These are phyloP conservation scores for Pleurostoma richardsiae DNA, from an alignment of 2,329 filamentous ascomycete species.

Conservation along the genomic window DNA sequence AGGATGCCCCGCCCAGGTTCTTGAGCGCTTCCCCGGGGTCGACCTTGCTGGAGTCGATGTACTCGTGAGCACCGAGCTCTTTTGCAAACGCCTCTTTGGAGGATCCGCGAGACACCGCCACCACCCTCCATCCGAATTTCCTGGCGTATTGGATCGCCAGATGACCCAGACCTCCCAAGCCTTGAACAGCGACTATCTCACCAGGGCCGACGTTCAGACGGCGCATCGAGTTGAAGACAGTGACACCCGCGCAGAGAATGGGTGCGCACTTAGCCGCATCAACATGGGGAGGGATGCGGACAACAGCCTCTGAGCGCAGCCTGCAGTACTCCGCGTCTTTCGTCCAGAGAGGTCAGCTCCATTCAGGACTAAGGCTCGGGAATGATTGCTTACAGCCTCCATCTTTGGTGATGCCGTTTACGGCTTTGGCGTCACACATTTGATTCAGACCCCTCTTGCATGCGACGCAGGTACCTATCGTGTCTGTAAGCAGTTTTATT, in stretches of 20 bases:
- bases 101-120: conserved; percentile 44
- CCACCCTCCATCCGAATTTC: conserved; percentile 59
- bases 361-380: not conserved
- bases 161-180: conserved; percentile 62
- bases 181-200: conserved; percentile 39
- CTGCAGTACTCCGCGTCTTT: conserved; percentile 46
- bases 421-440: conserved; percentile 50
- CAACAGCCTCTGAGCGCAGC: conserved; percentile 47
- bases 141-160: conserved; percentile 60
- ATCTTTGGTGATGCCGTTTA: conserved; percentile 49
- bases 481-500: not conserved
- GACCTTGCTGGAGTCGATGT: conserved; percentile 37
- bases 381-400: conserved; percentile 41
- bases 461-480: conserved; percentile 36
- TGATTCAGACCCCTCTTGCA: conserved; percentile 51
- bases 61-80: conserved; percentile 51
- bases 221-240: conserved; percentile 35
- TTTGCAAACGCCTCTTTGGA: conserved; percentile 48
- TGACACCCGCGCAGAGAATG: conserved; percentile 45
- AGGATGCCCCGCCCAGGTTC: conserved; percentile 54
- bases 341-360: not conserved
- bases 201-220: conserved; percentile 26
- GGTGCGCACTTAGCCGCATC: conserved; percentile 38
- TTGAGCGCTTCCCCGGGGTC: conserved; percentile 25
- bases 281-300: conserved; percentile 39